Evolutionary conservation across 441 rosid genomes (phyloP).

Genomic region (Arabidopsis hybrid): DNA sequence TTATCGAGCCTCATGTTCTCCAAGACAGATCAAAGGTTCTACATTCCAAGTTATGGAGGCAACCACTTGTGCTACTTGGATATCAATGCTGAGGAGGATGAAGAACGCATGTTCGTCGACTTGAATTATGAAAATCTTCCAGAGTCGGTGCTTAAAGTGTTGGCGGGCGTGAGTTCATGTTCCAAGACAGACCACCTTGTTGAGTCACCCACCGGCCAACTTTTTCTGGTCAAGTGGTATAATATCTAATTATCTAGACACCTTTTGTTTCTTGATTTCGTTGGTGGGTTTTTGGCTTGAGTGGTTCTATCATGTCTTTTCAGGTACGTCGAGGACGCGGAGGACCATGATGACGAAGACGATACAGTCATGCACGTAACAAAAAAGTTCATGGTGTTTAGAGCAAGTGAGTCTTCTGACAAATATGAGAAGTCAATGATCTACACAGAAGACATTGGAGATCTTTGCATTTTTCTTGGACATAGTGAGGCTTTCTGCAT

Average conservation of each 20-base stretch:
- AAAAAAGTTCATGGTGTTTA: slow-evolving; percentile 16
- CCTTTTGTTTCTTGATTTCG: not conserved
- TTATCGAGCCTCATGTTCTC: slow-evolving; percentile 21
- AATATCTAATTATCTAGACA: not conserved
- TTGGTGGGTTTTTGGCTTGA: not conserved
- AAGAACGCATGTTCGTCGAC: not conserved
- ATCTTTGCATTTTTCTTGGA: slow-evolving; percentile 27
- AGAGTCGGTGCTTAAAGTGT: not conserved
- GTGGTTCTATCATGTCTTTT: not conserved
- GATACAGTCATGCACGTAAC: not conserved
- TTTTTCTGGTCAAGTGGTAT: slow-evolving; percentile 32
- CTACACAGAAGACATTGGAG: slow-evolving; percentile 31
- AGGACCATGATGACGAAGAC: not conserved
- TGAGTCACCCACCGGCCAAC: slow-evolving; percentile 27
- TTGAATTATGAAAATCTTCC: not conserved
- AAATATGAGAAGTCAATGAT: not conserved
- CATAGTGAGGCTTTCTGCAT: slow-evolving; percentile 23
- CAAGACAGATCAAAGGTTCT: not conserved
- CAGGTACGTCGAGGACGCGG: slow-evolving; percentile 3
- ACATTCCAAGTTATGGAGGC: slow-evolving; percentile 22
- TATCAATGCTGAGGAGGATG: not conserved
- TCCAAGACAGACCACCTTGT: slow-evolving; percentile 22
- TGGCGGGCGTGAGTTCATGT: not conserved
- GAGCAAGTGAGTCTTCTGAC: not conserved
- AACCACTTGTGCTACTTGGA: slow-evolving; percentile 6